phyloP scores from a whole-genome alignment of 202 grass and related monocot genomes.

The Bolboschoenoplectus hybrid region DNA sequence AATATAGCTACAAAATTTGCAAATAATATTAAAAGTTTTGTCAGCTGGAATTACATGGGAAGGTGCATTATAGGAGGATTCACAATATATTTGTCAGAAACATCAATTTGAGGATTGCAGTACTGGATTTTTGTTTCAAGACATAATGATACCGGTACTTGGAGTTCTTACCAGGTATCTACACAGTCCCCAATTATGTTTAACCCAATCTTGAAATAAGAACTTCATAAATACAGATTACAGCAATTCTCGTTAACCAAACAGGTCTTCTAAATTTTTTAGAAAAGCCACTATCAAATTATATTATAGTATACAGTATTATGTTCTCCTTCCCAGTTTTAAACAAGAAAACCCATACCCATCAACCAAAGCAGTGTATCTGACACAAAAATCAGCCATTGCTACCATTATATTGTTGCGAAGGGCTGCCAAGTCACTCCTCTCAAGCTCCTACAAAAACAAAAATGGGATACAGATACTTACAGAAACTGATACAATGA shows the following conservation, averaged over 20 bases:
- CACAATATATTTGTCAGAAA: slow-evolving; percentile 31
- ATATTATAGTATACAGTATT: neutral
- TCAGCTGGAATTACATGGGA: slow-evolving; percentile 18
- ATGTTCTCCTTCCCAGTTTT: slow-evolving; percentile 11
- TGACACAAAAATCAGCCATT: slow-evolving; percentile 95
- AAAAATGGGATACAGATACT: slow-evolving; percentile 2
- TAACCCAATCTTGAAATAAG: neutral
- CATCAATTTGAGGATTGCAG: slow-evolving; percentile 19
- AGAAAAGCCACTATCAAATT: neutral
- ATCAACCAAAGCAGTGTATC: slow-evolving; percentile 90
- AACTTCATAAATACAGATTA: slow-evolving; percentile 3
- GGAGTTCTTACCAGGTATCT: slow-evolving; percentile 20
- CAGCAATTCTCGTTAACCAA: slow-evolving; percentile 16
- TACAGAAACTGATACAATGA: slow-evolving; percentile 15
- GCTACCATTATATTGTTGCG: slow-evolving; percentile 95
- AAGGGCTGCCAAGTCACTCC: slow-evolving; percentile 73
- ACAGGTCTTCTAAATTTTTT: neutral
- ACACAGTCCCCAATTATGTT: slow-evolving; percentile 23
- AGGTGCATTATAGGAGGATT: slow-evolving; percentile 25
- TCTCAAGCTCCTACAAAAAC: slow-evolving; percentile 78
- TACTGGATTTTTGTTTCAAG: slow-evolving; percentile 22
- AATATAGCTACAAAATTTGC: slow-evolving; percentile 69
- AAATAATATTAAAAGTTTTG: slow-evolving; percentile 27
- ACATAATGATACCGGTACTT: slow-evolving; percentile 9
- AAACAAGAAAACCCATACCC: slow-evolving; percentile 56